Percentiles rank a stretch among this genome's conserved stretches.
Conservation (phyloP, 148 eudicot species). For the Pharnaceum exiguum region DNA sequence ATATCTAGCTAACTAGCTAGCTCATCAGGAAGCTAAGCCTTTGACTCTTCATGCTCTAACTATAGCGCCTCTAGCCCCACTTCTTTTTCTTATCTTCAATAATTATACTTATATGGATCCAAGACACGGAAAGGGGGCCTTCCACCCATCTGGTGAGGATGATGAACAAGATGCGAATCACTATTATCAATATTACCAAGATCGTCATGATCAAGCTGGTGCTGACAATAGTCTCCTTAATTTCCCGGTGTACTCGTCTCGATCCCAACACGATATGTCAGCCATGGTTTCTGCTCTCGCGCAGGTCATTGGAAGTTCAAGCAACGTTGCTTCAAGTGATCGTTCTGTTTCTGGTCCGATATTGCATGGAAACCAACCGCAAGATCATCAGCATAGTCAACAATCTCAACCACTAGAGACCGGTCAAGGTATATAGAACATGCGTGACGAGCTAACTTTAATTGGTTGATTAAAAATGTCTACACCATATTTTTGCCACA, state of each 20-base stretch:
- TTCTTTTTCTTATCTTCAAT: not conserved
- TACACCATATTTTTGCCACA: not conserved
- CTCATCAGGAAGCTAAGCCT: no score
- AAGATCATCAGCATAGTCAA: not conserved
- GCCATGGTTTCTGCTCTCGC: constrained; percentile 63
- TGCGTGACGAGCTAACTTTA: no score
- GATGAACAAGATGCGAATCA: not conserved
- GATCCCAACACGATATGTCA: constrained; percentile 53
- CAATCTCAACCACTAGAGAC: constrained; percentile 2
- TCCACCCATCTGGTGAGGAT: constrained; percentile 18
- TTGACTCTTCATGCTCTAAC: no score
- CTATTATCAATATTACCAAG: not conserved
- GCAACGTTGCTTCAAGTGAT: not conserved
- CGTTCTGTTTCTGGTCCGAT: not conserved
- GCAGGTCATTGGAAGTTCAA: constrained; percentile 40
- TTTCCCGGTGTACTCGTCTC: constrained; percentile 37
- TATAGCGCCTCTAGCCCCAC: not conserved
- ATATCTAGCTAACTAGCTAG: no score
- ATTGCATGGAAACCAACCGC: constrained; percentile 12
- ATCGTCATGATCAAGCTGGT: not conserved
- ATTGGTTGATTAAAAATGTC: no score
- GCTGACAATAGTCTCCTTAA: constrained; percentile 3
- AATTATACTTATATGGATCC: constrained; percentile 20
- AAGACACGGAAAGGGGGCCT: constrained; percentile 58
- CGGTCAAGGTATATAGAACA: constrained; percentile 9